phyloP scores from a whole-genome alignment of 352 stramenopile genomes.

The Pythium pyrilobum region DNA sequence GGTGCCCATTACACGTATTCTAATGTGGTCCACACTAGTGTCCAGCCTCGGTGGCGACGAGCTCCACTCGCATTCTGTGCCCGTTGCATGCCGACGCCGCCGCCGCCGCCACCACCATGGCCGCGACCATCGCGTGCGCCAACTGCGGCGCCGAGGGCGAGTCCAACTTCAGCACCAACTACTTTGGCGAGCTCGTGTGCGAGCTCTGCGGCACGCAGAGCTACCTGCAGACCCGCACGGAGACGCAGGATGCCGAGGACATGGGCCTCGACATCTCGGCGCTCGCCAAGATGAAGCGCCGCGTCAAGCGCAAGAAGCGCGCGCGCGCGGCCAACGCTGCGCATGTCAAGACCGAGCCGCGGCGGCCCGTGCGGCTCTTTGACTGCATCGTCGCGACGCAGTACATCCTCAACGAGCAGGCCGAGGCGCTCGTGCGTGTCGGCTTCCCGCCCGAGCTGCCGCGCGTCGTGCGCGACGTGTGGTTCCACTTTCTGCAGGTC shows the following conservation, averaged over 20 bases:
- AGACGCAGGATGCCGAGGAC: slow-evolving; percentile 79
- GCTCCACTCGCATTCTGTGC: background rate
- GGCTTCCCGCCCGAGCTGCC: slow-evolving; percentile 37
- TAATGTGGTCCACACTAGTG: background rate
- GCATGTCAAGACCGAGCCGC: slow-evolving; percentile 2
- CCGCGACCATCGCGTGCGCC: slow-evolving; percentile 51
- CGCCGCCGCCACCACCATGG: background rate
- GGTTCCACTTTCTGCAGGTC: slow-evolving; percentile 60
- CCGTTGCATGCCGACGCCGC: background rate
- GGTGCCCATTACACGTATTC: no score
- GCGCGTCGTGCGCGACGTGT: slow-evolving; percentile 48
- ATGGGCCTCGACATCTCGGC: slow-evolving; percentile 42
- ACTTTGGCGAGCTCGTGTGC: slow-evolving; percentile 81
- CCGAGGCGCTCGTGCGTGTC: slow-evolving; percentile 34
- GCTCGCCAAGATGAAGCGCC: slow-evolving; percentile 27
- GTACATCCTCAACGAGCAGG: slow-evolving; percentile 50
- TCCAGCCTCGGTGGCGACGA: background rate
- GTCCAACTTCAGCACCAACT: slow-evolving; percentile 78
- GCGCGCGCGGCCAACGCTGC: slow-evolving; percentile 19
- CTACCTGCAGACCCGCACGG: slow-evolving; percentile 73
- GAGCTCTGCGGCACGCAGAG: slow-evolving; percentile 83
- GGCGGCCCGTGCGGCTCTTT: slow-evolving; percentile 28
- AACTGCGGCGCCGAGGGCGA: slow-evolving; percentile 73
- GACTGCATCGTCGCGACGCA: slow-evolving; percentile 64
- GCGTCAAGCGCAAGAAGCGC: slow-evolving; percentile 33